phyloP scores from a whole-genome alignment of 1,284 basidiomycete species.

The Ceratobasidium sp. region DNA sequence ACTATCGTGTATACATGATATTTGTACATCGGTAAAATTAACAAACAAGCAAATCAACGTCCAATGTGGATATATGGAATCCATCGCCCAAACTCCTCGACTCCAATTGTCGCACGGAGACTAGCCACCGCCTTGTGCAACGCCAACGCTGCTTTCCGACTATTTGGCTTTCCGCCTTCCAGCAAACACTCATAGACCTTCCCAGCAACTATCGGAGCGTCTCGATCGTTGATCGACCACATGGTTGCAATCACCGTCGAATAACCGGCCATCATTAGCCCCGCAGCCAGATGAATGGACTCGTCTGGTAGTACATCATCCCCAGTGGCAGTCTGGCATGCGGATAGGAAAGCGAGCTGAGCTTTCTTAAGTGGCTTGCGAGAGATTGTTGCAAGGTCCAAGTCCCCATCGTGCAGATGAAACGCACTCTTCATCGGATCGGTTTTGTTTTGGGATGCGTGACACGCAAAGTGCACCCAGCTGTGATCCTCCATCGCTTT shows the following conservation, averaged over 20 bases:
- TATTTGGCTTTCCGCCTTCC: not conserved
- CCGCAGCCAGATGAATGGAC: constrained; percentile 43
- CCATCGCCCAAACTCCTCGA: not conserved
- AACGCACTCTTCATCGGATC: not conserved
- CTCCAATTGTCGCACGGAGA: not conserved
- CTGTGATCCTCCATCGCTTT: not conserved
- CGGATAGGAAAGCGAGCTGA: constrained; percentile 5
- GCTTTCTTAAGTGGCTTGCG: not conserved
- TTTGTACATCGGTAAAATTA: no score
- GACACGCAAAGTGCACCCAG: constrained; percentile 7
- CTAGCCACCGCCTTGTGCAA: not conserved
- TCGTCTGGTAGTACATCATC: constrained; percentile 47
- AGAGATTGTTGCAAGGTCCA: not conserved
- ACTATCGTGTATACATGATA: no score
- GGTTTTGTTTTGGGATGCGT: not conserved
- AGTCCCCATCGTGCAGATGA: not conserved
- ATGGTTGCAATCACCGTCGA: constrained; percentile 10
- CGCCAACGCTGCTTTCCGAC: not conserved
- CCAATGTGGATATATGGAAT: constrained; percentile 1
- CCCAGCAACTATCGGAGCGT: not conserved
- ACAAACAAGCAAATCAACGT: not conserved
- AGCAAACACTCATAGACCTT: not conserved
- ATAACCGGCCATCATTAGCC: constrained; percentile 48
- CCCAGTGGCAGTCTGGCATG: constrained; percentile 32
- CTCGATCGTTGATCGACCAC: constrained; percentile 13